Evolutionary conservation across 495 filamentous ascomycete genomes (phyloP).

Genomic region (Choiromyces venosus): DNA sequence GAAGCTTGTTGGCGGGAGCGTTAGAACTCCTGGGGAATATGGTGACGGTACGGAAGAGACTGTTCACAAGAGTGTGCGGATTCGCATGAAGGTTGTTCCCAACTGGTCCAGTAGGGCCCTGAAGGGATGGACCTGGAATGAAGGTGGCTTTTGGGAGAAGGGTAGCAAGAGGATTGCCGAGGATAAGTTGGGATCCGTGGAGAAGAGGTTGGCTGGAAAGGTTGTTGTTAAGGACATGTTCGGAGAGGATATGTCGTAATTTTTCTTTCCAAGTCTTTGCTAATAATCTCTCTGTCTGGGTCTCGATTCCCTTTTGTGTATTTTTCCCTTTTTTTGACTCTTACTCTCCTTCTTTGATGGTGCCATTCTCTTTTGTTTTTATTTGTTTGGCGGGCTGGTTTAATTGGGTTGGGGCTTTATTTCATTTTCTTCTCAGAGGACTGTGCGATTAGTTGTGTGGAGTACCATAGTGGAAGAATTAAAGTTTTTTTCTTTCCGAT

Average conservation of each 20-base stretch:
- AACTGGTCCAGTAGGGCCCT: constrained; percentile 30
- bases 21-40: constrained; percentile 29
- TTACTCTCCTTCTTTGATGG: neutral
- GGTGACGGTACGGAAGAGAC: constrained; percentile 24
- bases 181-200: constrained; percentile 29
- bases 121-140: constrained; percentile 29
- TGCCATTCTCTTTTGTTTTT: neutral
- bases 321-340: neutral
- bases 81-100: constrained; percentile 18
- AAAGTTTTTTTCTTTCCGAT: neutral
- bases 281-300: neutral
- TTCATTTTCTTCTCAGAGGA: too few species aligned
- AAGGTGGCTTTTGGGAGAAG: constrained; percentile 23
- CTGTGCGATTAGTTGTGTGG: neutral
- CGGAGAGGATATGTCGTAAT: constrained; percentile 20
- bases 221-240: constrained; percentile 34
- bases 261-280: neutral
- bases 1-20: constrained; percentile 24
- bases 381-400: neutral
- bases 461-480: too few species aligned
- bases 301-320: neutral
- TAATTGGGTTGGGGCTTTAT: too few species aligned
- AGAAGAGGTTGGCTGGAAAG: constrained; percentile 34
- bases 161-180: constrained; percentile 23
- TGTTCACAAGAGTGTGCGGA: constrained; percentile 32